Conservation (phyloP, 176 grass and related monocot species). For the maize (Zea mays) region Zm-B73-REFERENCE-NAM-5.0 NC_050101.1:162862501-162863000, state of each 20-base stretch:
- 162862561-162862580: neutral
- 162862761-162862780: neutral
- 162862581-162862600: neutral
- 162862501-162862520: constrained; percentile 54
- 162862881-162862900: neutral
- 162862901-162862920: neutral
- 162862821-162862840: neutral
- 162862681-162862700: neutral
- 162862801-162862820: constrained; percentile 4
- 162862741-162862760: neutral
- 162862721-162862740: neutral
- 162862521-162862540: constrained; percentile 35
- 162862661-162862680: neutral
- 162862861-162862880: neutral
- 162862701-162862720: neutral
- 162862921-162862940: neutral
- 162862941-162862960: neutral
- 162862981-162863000: neutral
- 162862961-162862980: neutral
- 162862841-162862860: constrained; percentile 9
- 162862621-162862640: neutral
- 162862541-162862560: constrained; percentile 7
- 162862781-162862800: neutral
- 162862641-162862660: neutral
- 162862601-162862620: neutral